These are phyloP conservation scores for Begonia loranthoides DNA, from an alignment of 306 rosid genomes.

Conservation along the genomic window DNA sequence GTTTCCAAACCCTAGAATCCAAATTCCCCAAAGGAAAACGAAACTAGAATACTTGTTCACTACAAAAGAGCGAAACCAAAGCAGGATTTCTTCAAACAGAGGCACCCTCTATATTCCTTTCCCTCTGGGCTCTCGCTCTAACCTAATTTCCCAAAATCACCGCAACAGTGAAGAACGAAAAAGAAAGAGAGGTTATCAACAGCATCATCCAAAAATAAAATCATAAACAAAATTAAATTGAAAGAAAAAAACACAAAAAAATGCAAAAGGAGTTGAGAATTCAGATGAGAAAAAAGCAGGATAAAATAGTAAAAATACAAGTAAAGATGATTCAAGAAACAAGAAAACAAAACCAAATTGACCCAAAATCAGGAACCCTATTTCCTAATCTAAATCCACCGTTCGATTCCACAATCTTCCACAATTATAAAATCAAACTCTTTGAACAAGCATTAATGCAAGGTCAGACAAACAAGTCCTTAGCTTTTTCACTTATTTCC, in stretches of 20 bases:
- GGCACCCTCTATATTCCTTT: conserved; percentile 17
- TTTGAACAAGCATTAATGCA: no score
- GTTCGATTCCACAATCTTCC: conserved; percentile 23
- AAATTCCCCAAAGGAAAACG: conserved; percentile 5
- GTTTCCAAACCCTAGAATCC: conserved; percentile 45
- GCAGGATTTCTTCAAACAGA: conserved; percentile 3
- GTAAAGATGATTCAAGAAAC: conserved; percentile 27
- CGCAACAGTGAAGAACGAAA: conserved; percentile 64
- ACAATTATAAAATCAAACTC: conserved; percentile 2
- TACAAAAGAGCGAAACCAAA: conserved; percentile 8
- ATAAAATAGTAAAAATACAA: conserved; percentile 26
- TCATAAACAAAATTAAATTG: no score
- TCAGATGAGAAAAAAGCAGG: no score
- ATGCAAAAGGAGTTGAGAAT: no score
- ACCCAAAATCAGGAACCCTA: conserved; percentile 28
- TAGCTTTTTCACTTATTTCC: no score
- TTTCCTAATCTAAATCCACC: conserved; percentile 43
- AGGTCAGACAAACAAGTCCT: no score
- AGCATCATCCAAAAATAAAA: conserved; percentile 13
- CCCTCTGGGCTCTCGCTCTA: conserved; percentile 11
- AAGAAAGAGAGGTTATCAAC: conserved; percentile 50
- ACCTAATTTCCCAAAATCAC: conserved; percentile 27
- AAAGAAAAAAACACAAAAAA: no score
- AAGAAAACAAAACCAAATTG: conserved; percentile 26
- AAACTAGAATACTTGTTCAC: conserved; percentile 12